Conservation (phyloP, 1,284 basidiomycete species). For the Naganishia liquefaciens region DNA sequence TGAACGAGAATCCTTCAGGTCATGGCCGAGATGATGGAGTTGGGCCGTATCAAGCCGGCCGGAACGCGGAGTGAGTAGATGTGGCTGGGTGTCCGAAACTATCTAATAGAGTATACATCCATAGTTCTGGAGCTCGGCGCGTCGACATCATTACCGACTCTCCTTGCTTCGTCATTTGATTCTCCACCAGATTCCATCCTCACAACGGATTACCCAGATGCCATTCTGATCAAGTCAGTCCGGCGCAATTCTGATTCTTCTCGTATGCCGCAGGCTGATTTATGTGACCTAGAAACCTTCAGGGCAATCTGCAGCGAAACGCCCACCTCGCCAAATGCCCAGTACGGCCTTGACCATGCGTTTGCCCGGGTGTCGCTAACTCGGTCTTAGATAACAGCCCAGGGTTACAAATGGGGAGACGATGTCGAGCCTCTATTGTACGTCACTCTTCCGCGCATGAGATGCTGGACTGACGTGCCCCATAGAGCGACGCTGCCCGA, state of each 20-base stretch:
- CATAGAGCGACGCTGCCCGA: slow-evolving; percentile 3
- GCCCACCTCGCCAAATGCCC: slow-evolving; percentile 19
- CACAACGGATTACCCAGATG: slow-evolving; percentile 33
- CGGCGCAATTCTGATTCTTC: not conserved
- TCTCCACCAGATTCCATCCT: slow-evolving; percentile 26
- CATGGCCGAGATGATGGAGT: slow-evolving; percentile 33
- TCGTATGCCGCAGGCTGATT: not conserved
- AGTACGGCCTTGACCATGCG: slow-evolving; percentile 1
- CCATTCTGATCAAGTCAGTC: slow-evolving; percentile 28
- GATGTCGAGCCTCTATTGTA: slow-evolving; percentile 29
- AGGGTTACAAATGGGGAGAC: slow-evolving; percentile 30
- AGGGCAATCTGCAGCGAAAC: slow-evolving; percentile 25
- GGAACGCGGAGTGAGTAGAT: slow-evolving; percentile 21
- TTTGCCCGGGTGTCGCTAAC: not conserved
- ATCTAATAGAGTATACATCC: not conserved
- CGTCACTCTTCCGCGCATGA: not conserved
- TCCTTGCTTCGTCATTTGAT: slow-evolving; percentile 25
- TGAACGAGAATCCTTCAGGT: slow-evolving; percentile 10
- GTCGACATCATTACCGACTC: slow-evolving; percentile 30
- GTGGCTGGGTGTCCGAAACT: not conserved
- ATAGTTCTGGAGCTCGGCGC: slow-evolving; percentile 33
- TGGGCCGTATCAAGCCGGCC: slow-evolving; percentile 16
- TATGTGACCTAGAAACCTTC: slow-evolving; percentile 14
- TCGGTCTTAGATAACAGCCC: slow-evolving; percentile 5
- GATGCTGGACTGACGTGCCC: not conserved